Base-by-base conservation (phyloP, 2,329 filamentous ascomycete species). In the Curvularia sp. region DNA sequence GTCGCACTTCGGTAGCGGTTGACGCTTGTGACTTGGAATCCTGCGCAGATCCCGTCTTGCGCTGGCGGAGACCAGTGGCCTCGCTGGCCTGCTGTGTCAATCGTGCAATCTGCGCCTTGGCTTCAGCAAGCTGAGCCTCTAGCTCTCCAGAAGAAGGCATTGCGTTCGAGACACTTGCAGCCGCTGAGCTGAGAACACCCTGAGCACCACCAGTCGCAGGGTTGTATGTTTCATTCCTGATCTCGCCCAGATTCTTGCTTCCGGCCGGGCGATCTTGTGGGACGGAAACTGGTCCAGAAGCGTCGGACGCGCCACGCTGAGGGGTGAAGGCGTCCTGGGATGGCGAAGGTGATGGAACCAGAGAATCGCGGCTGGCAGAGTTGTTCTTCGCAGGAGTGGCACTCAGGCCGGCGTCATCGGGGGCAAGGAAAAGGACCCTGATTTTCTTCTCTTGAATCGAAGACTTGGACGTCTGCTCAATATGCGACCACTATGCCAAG, bases 391-490 rank as follows among this genome's bases (percentile, higher is more conserved):
- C 67, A 4, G 75, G 70, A 6, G 73, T 72, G 25, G 73, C 61
- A 38, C 70, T 72, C 19, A 72, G 61, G 36, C 71, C 58, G 21
- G 70, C 65, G 39, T 84, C 84, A 49, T 87, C 85, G 9, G 89
- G 83, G 47, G 90, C 79, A 41, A 97, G 83, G 84, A 94, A 99
- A 67, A 84, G 85, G 64, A 99, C 95, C 46, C 94, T 89, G 68
- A 99, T 99, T 84, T 98, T 99, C 82, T 89, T 92, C 83, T 99
- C 95, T 72, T 93, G 87, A 59, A 99, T 89, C 21, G 86, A 83
- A 13, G 84, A 83, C 80, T 96, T 98, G 57, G 91, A 85, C 9
- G 84, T 85, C 74, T 88, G 86, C 82, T 95, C 82, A 75, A 90
- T 82, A 86, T 84, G 82, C 68, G 83, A 87, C 87, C 93, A 96